Evolutionary conservation across 2,329 filamentous ascomycete species (phyloP).

Genomic region (Aspergillus sergii): DNA sequence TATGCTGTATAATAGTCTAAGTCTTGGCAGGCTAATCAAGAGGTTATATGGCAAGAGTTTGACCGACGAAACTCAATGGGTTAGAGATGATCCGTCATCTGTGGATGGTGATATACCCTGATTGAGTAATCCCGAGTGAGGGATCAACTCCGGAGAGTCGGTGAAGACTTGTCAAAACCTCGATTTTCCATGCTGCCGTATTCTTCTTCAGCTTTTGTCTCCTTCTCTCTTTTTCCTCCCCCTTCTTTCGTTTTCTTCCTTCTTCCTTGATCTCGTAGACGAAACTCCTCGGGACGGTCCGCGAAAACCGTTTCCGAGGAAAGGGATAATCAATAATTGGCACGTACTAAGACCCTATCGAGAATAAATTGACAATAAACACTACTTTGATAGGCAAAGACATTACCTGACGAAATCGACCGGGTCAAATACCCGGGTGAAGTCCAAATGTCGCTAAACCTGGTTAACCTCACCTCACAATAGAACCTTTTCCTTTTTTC

Average conservation of each 20-base stretch:
- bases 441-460: neutral
- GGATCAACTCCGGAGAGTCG: slow-evolving; percentile 10
- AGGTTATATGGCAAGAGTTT: neutral
- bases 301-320: neutral
- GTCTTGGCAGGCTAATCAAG: neutral
- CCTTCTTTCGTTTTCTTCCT: neutral
- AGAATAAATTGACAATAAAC: neutral
- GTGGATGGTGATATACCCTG: neutral
- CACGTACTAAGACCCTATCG: neutral
- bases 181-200: neutral
- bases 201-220: neutral
- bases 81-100: slow-evolving; percentile 6
- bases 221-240: neutral
- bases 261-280: neutral
- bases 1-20: neutral
- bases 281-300: neutral
- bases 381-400: neutral
- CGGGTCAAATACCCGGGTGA: neutral
- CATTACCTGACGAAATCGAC: neutral
- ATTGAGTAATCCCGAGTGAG: neutral
- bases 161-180: slow-evolving; percentile 12
- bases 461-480: neutral
- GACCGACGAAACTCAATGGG: neutral
- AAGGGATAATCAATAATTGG: slow-evolving; percentile 12
- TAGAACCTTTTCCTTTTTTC: neutral